Conservation (phyloP, 257 asterid genomes). For the Capsicum baccatum region DNA sequence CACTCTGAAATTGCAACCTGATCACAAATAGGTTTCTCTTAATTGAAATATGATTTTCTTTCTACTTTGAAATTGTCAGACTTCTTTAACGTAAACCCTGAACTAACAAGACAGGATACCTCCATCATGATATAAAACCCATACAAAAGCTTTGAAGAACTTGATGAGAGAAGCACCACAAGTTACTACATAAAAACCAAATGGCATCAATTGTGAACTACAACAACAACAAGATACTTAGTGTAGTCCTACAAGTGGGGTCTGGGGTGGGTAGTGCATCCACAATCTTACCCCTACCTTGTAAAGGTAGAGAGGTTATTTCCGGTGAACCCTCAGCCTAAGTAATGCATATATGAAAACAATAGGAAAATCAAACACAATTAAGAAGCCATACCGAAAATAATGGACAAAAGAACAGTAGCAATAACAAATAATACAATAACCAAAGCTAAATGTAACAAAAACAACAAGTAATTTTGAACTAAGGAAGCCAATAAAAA, state of each 20-base stretch:
- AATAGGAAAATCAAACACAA: not conserved
- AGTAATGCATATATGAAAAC: not conserved
- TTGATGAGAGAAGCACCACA: not conserved
- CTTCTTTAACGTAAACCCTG: not conserved
- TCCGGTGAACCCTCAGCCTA: not conserved
- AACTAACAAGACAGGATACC: not conserved
- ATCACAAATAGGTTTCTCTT: not conserved
- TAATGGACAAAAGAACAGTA: too few relatives aligned
- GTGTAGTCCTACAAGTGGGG: not conserved
- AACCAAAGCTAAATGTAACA: not conserved
- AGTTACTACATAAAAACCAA: constrained; percentile 9
- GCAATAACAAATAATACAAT: not conserved
- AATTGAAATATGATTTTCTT: not conserved
- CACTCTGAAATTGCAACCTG: not conserved
- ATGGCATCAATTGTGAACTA: not conserved
- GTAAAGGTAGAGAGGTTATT: not conserved
- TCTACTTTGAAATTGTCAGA: not conserved
- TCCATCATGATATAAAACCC: not conserved
- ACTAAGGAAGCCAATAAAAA: not conserved
- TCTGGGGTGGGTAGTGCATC: not conserved
- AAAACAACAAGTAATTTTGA: not conserved
- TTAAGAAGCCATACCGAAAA: not conserved
- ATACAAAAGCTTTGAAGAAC: not conserved
- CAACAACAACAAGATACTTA: not conserved
- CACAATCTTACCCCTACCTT: not conserved